A percentile compares a stretch with the other conserved stretches of the same genome.
phyloP scores from a whole-genome alignment of 768 basidiomycete genomes.

The Hericium alpestre region DNA sequence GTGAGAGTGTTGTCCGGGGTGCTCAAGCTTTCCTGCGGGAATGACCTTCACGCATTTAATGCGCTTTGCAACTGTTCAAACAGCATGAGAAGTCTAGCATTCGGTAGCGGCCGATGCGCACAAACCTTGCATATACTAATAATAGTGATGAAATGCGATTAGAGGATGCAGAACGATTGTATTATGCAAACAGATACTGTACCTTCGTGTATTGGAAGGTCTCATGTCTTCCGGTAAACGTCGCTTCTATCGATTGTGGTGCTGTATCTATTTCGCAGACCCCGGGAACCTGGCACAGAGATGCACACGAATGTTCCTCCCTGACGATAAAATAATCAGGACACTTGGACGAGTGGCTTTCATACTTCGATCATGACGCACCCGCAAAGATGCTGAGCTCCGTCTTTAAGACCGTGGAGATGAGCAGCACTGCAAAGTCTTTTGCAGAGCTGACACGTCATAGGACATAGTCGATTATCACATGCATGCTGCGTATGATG shows the following conservation, averaged over 20 bases:
- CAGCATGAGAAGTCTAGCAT: background rate
- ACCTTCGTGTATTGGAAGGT: conserved; percentile 61
- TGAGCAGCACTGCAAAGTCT: conserved; percentile 41
- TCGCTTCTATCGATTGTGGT: conserved; percentile 51
- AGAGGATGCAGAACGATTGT: background rate
- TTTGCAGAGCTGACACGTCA: conserved; percentile 44
- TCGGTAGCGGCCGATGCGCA: background rate
- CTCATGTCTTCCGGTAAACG: conserved; percentile 48
- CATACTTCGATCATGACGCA: conserved; percentile 14
- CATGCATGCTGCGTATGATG: conserved; percentile 40
- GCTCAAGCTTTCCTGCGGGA: conserved; percentile 29
- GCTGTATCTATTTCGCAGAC: conserved; percentile 50
- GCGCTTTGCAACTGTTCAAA: conserved; percentile 34
- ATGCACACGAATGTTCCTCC: conserved; percentile 40
- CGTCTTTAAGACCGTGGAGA: conserved; percentile 36
- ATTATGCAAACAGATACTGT: background rate
- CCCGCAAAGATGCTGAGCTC: conserved; percentile 48
- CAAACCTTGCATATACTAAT: conserved; percentile 44
- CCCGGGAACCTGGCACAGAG: conserved; percentile 33
- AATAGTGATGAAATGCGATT: background rate
- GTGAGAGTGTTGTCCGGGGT: conserved; percentile 40
- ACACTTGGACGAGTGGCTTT: background rate
- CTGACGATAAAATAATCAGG: conserved; percentile 20
- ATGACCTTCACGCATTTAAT: conserved; percentile 39
- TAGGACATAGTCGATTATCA: conserved; percentile 41